phyloP scores from a whole-genome alignment of 306 rosid species.

The Alnus glutinosa region DNA sequence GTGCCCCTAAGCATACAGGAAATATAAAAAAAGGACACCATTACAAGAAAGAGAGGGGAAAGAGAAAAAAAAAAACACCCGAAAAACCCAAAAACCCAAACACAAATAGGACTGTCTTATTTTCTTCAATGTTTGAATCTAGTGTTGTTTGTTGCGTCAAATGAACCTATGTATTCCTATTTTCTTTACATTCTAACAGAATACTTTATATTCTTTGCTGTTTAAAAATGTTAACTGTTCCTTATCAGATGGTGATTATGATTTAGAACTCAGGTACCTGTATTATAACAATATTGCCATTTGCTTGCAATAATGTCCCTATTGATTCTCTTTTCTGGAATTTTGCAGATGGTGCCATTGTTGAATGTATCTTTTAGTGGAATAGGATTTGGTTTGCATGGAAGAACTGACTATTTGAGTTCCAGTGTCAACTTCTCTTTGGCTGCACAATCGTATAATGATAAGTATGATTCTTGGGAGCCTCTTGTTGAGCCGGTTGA shows the following conservation, averaged over 20 bases:
- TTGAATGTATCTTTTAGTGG: slow-evolving; percentile 84
- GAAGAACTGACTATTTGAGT: slow-evolving; percentile 70
- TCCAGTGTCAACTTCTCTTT: slow-evolving; percentile 73
- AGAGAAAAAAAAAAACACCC: too few relatives aligned
- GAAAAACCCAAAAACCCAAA: too few relatives aligned
- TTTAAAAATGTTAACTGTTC: not conserved
- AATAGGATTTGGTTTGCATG: slow-evolving; percentile 67
- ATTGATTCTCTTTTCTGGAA: slow-evolving; percentile 22
- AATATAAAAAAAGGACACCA: too few relatives aligned
- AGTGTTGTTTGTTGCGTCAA: not conserved
- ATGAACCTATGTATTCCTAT: not conserved
- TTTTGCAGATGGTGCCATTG: slow-evolving; percentile 95
- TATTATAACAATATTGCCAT: not conserved
- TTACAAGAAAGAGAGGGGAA: too few relatives aligned
- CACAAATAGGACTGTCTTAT: not conserved
- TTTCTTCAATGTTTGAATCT: not conserved
- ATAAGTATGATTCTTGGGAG: slow-evolving; percentile 94
- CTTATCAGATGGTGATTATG: not conserved
- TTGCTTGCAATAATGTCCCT: slow-evolving; percentile 5
- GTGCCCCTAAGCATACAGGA: too few relatives aligned
- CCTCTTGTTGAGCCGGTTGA: slow-evolving; percentile 94
- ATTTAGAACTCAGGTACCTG: not conserved
- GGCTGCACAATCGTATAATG: slow-evolving; percentile 90
- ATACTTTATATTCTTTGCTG: not conserved
- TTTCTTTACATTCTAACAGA: not conserved